Percentiles rank a stretch among this genome's conserved stretches.
Conservation (phyloP, 805 yeast genomes). For the Suhomyces canberraensis region DNA sequence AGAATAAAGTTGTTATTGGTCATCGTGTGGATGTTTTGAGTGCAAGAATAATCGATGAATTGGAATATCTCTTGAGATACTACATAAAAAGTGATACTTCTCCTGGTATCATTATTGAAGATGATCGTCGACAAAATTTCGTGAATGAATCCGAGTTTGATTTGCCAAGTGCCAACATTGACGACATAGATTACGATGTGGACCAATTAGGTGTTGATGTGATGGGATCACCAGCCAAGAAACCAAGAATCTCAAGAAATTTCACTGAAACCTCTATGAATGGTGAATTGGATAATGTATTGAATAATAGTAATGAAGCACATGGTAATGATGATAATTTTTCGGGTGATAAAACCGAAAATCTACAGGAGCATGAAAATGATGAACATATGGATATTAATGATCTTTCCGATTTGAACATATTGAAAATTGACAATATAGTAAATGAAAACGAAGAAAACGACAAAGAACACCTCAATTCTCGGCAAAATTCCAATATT, state of each 20-base stretch:
- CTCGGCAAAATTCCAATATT: slow-evolving; percentile 1
- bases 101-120: slow-evolving; percentile 18
- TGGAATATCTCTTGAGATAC: slow-evolving; percentile 51
- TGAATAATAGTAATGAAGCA: background rate
- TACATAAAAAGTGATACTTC: slow-evolving; percentile 27
- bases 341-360: background rate
- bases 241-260: slow-evolving; percentile 7
- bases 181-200: slow-evolving; percentile 6
- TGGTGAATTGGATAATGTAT: slow-evolving; percentile 5
- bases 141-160: slow-evolving; percentile 1
- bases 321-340: slow-evolving; percentile 1
- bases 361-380: slow-evolving; percentile 10
- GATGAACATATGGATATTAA: slow-evolving; percentile 27
- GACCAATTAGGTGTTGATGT: slow-evolving; percentile 6
- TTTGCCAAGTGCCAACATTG: slow-evolving; percentile 10
- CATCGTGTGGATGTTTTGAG: slow-evolving; percentile 59
- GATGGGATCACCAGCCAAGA: slow-evolving; percentile 16
- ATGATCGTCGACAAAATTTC: slow-evolving; percentile 9
- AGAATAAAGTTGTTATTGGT: slow-evolving; percentile 18
- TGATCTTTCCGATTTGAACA: slow-evolving; percentile 38
- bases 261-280: slow-evolving; percentile 2
- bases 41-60: slow-evolving; percentile 69
- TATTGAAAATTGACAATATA: slow-evolving; percentile 35
- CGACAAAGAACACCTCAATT: slow-evolving; percentile 3
- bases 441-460: slow-evolving; percentile 24